These are phyloP conservation scores for Daldinia eschscholtzii DNA, from an alignment of 2,329 filamentous ascomycete genomes.

Conservation along the genomic window DNA sequence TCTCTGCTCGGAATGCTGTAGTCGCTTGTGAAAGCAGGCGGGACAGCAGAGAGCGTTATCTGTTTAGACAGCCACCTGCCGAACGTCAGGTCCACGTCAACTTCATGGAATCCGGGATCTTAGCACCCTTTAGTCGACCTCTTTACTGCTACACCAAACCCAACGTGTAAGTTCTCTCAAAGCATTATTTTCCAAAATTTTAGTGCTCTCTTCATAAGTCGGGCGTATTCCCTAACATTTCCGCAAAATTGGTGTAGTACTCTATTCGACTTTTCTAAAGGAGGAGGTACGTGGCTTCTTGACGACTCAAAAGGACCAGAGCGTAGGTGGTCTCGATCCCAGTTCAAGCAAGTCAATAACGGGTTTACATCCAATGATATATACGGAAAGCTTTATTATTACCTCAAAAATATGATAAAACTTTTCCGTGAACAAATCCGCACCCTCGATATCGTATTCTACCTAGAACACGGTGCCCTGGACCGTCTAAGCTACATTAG, in stretches of 20 bases:
- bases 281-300: not conserved
- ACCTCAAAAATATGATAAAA: not conserved
- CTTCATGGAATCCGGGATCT: not conserved
- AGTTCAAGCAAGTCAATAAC: not conserved
- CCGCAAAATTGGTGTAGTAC: not conserved
- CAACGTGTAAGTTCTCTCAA: not conserved
- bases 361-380: not conserved
- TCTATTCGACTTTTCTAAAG: conserved; percentile 3
- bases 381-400: conserved; percentile 3
- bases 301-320: conserved; percentile 15
- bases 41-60: not conserved
- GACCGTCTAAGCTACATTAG: not conserved
- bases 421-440: not conserved
- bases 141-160: not conserved
- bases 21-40: not conserved
- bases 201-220: not conserved
- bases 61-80: not conserved
- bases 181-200: not conserved
- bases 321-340: conserved; percentile 15
- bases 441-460: not conserved
- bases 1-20: not conserved
- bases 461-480: not conserved
- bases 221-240: not conserved
- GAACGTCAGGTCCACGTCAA: not conserved
- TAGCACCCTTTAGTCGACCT: not conserved